Base-by-base conservation (phyloP, 306 rosid genomes). In the Amphicarpaea edgeworthii region DNA sequence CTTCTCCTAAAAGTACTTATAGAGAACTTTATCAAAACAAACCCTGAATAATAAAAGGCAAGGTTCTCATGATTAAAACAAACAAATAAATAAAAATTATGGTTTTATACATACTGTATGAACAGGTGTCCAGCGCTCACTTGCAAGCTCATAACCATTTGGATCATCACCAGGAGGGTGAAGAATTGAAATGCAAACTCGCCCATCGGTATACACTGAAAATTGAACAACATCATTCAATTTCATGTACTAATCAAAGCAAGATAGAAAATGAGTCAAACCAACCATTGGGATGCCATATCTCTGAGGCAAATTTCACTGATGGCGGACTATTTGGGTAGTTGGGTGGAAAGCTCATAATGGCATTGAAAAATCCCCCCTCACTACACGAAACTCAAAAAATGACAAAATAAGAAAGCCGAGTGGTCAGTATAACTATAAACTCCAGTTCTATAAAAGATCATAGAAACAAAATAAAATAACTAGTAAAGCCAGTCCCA, bases 91-190 rank as follows among this genome's bases (percentile, higher is more conserved):
- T 3, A 17, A 70, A 68, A 32, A 8, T 20, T 30, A 60, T 26
- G 7, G 63, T 21, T 60, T 67, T 73, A 37, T 49, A 81, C 89
- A 1, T 91, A 93, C 98, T 19, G 97, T 91, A 83, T 93, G 98
- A 69, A 93, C 98, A 21, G 98, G 98, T 7, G 92, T 91, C 98
- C 98, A 93, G 55, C 97, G 97, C 84, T 93, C 98, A 86, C 98
- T 93, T 60, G 98, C 97, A 83, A 93, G 97, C 88, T 93, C 98
- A 17, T 93, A 93, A 67, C 98, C 98, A 87, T 93, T 93, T 8
- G 97, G 98, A 59, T 93, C 98, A 0, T 93, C 98, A 45, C 98
- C 98, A 7, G 98, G 98, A 26, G 98, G 98, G 73, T 93, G 98
- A 82, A 93, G 98, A 72, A 93, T 93, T 47, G 98, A 93, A 76